A percentile compares a stretch with the other conserved stretches of the same genome.
These are phyloP conservation scores for Chimonanthus salicifolius DNA, from an alignment of 164 flowering plant genomes.

Conservation along the genomic window DNA sequence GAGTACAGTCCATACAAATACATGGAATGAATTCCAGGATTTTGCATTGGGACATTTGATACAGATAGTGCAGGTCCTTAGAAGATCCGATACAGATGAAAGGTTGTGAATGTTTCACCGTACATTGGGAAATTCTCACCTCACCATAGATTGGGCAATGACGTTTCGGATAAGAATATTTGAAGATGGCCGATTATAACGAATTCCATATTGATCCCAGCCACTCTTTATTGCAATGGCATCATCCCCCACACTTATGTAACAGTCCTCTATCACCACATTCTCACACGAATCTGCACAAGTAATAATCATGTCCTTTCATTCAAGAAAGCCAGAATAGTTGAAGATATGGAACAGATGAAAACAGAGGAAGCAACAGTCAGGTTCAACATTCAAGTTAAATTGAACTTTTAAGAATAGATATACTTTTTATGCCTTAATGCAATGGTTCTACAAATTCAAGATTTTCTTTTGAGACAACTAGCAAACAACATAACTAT, in stretches of 20 bases:
- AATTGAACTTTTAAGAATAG: no score
- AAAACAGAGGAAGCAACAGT: not conserved
- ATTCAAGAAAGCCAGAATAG: not conserved
- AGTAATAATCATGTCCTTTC: no score
- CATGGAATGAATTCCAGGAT: no score
- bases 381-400: not conserved
- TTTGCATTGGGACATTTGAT: no score
- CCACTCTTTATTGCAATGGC: conserved; percentile 98
- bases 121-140: conserved; percentile 34
- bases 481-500: no score
- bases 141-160: conserved; percentile 82
- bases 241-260: conserved; percentile 97
- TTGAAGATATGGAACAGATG: not conserved
- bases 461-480: no score
- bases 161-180: conserved; percentile 86
- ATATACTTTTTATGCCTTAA: no score
- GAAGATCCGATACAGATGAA: no score
- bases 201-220: conserved; percentile 98
- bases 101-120: no score
- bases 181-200: conserved; percentile 72
- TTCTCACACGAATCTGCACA: conserved; percentile 88
- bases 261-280: conserved; percentile 86
- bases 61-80: no score
- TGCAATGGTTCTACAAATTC: no score
- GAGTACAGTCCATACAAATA: not conserved